Conservation (phyloP, 2,329 filamentous ascomycete genomes). For the Penicillium sp. region DNA sequence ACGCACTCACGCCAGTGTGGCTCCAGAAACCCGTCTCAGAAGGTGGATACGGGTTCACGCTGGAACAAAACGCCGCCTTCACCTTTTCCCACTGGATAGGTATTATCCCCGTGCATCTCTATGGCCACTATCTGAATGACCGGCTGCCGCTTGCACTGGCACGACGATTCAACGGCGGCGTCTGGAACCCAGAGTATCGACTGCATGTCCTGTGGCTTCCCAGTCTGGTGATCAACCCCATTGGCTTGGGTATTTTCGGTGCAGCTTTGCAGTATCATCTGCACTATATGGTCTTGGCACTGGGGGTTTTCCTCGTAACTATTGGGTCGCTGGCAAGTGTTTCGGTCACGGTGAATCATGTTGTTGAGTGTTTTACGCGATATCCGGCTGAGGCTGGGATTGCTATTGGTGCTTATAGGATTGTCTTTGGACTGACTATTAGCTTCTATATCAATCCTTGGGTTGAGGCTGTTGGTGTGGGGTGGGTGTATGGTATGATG, state of each 20-base stretch:
- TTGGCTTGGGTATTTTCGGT: constrained; percentile 38
- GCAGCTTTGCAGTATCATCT: constrained; percentile 41
- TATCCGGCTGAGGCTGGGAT: constrained; percentile 38
- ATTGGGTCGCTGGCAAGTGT: constrained; percentile 33
- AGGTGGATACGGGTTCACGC: constrained; percentile 45
- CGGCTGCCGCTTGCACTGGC: constrained; percentile 38
- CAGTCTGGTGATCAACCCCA: constrained; percentile 27
- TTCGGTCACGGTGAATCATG: constrained; percentile 27
- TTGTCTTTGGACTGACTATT: constrained; percentile 39
- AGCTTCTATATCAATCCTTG: constrained; percentile 43
- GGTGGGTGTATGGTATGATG: constrained; percentile 44
- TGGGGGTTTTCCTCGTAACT: constrained; percentile 42
- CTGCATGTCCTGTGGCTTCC: constrained; percentile 32
- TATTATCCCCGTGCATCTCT: constrained; percentile 36
- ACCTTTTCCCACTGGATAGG: constrained; percentile 44
- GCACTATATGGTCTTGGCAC: constrained; percentile 41
- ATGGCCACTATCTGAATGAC: constrained; percentile 41
- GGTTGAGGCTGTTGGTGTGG: constrained; percentile 35
- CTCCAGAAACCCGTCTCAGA: constrained; percentile 36
- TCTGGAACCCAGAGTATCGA: constrained; percentile 37
- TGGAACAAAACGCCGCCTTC: constrained; percentile 40
- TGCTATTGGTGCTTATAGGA: constrained; percentile 29
- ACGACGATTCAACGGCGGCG: constrained; percentile 25
- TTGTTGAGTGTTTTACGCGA: constrained; percentile 35
- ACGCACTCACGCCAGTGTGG: constrained; percentile 38